phyloP scores from a whole-genome alignment of 2,329 filamentous ascomycete genomes.

The Penicillium sp. region DNA sequence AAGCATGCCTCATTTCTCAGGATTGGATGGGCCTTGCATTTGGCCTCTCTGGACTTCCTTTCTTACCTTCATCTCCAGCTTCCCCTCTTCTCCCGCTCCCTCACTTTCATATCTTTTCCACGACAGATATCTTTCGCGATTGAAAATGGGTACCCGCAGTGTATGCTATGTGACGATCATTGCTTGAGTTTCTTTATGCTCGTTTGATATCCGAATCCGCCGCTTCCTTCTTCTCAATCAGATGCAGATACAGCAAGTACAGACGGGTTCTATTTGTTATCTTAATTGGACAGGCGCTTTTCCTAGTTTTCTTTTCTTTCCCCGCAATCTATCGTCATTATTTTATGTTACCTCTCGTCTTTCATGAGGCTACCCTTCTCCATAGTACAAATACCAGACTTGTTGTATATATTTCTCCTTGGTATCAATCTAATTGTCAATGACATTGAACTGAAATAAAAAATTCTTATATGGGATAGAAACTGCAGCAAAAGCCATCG shows the following conservation, averaged over 20 bases:
- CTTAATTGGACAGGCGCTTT: not conserved
- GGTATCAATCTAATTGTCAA: not conserved
- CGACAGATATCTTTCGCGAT: not conserved
- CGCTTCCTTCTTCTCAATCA: not conserved
- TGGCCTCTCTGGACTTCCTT: not conserved
- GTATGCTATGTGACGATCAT: constrained; percentile 18
- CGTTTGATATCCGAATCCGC: constrained; percentile 16
- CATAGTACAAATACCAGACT: not conserved
- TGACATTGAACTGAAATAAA: not conserved
- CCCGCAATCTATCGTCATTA: not conserved
- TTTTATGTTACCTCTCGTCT: not conserved
- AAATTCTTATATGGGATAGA: constrained; percentile 5
- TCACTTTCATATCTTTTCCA: constrained; percentile 8
- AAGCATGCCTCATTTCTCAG: not conserved
- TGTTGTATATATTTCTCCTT: not conserved
- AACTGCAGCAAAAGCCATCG: constrained; percentile 18
- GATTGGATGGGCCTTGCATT: not conserved
- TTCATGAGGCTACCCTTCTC: not conserved
- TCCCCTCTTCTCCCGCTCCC: not conserved
- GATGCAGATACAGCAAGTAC: not conserved
- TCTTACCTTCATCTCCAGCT: not conserved
- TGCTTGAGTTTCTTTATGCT: constrained; percentile 4
- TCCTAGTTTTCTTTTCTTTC: not conserved
- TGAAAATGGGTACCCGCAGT: constrained; percentile 9
- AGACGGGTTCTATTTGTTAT: not conserved